A percentile compares a stretch with the other conserved stretches of the same genome.
Conservation (phyloP, 176 grass and related monocot genomes). For the Zoysia japonica region DNA sequence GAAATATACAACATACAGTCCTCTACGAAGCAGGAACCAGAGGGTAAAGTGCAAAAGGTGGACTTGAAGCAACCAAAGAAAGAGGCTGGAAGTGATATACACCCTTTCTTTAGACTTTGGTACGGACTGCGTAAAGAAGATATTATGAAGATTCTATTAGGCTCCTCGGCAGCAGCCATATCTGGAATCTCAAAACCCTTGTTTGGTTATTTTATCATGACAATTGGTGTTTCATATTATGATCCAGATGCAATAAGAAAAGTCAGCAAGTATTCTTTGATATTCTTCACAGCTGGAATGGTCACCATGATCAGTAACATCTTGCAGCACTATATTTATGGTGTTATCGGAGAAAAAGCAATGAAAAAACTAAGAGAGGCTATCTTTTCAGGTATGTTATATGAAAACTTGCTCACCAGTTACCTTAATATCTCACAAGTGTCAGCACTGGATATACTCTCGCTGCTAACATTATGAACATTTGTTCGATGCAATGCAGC, state of each 20-base stretch:
- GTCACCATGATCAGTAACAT: conserved; percentile 52
- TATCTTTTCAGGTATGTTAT: conserved; percentile 63
- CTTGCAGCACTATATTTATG: conserved; percentile 68
- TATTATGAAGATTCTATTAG: conserved; percentile 50
- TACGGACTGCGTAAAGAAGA: conserved; percentile 53
- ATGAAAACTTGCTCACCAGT: not conserved
- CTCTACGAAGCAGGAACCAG: conserved; percentile 31
- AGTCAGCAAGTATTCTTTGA: conserved; percentile 53
- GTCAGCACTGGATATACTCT: not conserved
- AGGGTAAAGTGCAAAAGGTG: conserved; percentile 36
- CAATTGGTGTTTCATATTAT: conserved; percentile 58
- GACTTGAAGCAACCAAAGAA: conserved; percentile 12
- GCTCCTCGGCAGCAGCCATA: conserved; percentile 64
- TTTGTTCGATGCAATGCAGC: conserved; percentile 42
- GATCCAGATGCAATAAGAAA: conserved; percentile 39
- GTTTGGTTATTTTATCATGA: conserved; percentile 69
- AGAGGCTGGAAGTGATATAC: conserved; percentile 31
- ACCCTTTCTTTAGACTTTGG: conserved; percentile 54
- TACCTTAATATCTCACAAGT: not conserved
- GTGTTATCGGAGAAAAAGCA: conserved; percentile 56
- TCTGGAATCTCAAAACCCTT: conserved; percentile 66
- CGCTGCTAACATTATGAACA: not conserved
- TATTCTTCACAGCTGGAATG: conserved; percentile 49
- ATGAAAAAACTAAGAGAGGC: conserved; percentile 62
- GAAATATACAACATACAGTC: conserved; percentile 20